Conservation (phyloP, 78 protist species). For the Pelomyxa schiedti region DNA sequence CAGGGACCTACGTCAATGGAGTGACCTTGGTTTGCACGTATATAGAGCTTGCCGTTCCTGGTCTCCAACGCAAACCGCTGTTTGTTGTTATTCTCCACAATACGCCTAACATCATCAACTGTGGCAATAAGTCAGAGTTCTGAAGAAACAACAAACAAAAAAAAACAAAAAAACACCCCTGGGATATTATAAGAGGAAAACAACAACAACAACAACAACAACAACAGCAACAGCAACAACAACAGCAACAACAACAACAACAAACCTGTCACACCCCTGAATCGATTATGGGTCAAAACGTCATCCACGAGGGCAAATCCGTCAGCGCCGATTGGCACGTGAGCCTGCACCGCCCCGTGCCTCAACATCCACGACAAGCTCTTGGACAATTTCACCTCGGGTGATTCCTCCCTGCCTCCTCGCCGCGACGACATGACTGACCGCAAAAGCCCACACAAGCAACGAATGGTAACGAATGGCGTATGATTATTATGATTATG, state of each 20-base stretch:
- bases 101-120: no score
- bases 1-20: conserved; percentile 1
- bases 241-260: not conserved
- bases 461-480: no score
- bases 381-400: not conserved
- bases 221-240: no score
- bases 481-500: no score
- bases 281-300: not conserved
- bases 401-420: not conserved
- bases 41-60: not conserved
- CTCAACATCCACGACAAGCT: conserved; percentile 4
- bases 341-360: conserved; percentile 4
- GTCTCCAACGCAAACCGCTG: conserved; percentile 4
- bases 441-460: no score
- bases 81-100: conserved; percentile 12
- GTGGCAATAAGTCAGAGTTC: no score
- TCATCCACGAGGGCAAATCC: not conserved
- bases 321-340: not conserved
- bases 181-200: no score
- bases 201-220: no score
- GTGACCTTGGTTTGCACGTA: conserved; percentile 60
- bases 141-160: no score
- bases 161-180: no score
- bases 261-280: not conserved
- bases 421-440: no score